Evolutionary conservation across 2,329 filamentous ascomycete species (phyloP), one percentile per base, ranked within the genome.

Genomic region (Fusarium pilosicola): DNA sequence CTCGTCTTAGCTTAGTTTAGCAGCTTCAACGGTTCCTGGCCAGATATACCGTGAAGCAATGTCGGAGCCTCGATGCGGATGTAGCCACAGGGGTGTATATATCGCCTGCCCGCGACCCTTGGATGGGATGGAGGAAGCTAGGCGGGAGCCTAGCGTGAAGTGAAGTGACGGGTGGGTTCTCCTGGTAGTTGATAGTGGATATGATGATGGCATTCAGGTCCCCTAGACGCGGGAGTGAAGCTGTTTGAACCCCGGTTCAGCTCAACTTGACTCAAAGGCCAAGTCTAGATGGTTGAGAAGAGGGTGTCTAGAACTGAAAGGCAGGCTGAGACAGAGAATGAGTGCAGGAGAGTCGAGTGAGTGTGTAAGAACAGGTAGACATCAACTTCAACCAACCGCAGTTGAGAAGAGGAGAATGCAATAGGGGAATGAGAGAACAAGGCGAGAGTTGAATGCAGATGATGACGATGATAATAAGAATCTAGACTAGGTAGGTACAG

Each of bases 1-100:
- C 62, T 57, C 28, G 55, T 24, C 38, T 66, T 51, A 36, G 65
- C 62, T 67, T 52, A 58, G 34, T 55, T 57, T 61, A 61, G 51
- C 34, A 48, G 57, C 56, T 72, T 66, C 56, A 69, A 65, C 71
- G 59, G 71, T 74, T 74, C 70, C 70, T 74, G 56, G 42, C 51
- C 36, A 54, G 42, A 65, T 41, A 51, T 52, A 59, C 51, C 32
- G 51, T 69, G 54, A 39, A 61, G 58, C n/a, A 64, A 70, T 11
- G 62, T 56, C 56, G 38, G 59, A 48, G 39, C 54, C 34, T 58
- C 58, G 55, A 68, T 49, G 54, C n/a, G 28, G 34, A 39, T 49
- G 55, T 62, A 45, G 61, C 49, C 61, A 46, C 56, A 62, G 65
- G 70, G 65, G 70, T 70, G 56, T 66, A 44, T 58, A 48, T 73